A percentile compares a stretch with the other conserved stretches of the same genome.
phyloP scores from a whole-genome alignment of 768 basidiomycete species.

The Inosperma sp. region DNA sequence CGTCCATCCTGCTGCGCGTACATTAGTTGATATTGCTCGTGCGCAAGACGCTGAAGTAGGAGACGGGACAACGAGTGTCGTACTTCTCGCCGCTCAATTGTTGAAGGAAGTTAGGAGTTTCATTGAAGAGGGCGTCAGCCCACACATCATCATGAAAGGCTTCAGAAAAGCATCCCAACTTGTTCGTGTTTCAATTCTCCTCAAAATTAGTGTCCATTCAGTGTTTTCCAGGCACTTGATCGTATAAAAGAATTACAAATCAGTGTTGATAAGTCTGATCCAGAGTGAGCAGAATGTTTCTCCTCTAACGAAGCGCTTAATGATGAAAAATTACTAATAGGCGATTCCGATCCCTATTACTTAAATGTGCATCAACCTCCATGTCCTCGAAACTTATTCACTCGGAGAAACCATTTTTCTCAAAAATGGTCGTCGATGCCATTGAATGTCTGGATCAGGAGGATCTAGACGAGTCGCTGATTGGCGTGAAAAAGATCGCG shows the following conservation, averaged over 20 bases:
- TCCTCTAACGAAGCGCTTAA: not conserved
- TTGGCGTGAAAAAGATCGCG: slow-evolving; percentile 96
- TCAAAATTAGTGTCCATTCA: slow-evolving; percentile 9
- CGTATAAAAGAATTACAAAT: slow-evolving; percentile 88
- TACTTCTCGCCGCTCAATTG: slow-evolving; percentile 89
- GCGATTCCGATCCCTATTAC: slow-evolving; percentile 86
- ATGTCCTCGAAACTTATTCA: slow-evolving; percentile 99
- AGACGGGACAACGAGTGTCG: slow-evolving; percentile 96
- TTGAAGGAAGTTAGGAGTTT: slow-evolving; percentile 88
- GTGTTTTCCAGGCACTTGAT: slow-evolving; percentile 61
- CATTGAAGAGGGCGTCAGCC: slow-evolving; percentile 95
- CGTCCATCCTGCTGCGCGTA: slow-evolving; percentile 95
- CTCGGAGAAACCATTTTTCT: slow-evolving; percentile 98
- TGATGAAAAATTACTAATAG: slow-evolving; percentile 39
- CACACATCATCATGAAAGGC: slow-evolving; percentile 97
- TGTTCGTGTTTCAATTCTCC: slow-evolving; percentile 43
- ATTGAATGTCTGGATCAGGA: slow-evolving; percentile 89
- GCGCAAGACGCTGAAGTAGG: slow-evolving; percentile 99
- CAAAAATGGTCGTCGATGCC: slow-evolving; percentile 97
- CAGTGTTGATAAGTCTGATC: slow-evolving; percentile 81
- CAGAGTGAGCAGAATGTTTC: slow-evolving; percentile 56
- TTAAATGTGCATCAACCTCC: slow-evolving; percentile 98
- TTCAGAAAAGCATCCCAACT: slow-evolving; percentile 83
- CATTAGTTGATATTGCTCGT: slow-evolving; percentile 96
- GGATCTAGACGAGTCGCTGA: slow-evolving; percentile 91